These are phyloP conservation scores for Tuber melanosporum DNA, from an alignment of 495 filamentous ascomycete genomes.

Conservation along the genomic window DNA sequence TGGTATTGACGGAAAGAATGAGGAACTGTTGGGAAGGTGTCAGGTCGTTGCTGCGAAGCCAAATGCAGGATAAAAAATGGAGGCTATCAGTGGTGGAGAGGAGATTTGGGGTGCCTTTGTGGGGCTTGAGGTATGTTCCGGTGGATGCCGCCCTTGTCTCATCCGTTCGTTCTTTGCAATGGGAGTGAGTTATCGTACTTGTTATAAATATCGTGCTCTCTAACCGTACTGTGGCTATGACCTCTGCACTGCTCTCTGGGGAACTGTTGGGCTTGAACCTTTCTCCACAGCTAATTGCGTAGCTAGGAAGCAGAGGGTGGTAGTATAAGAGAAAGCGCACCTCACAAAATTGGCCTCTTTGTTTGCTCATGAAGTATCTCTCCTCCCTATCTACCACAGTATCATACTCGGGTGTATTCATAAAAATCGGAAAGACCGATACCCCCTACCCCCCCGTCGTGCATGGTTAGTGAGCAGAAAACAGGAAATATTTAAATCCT, in stretches of 20 bases:
- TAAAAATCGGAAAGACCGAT: too few relatives aligned
- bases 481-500: too few relatives aligned
- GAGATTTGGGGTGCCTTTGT: conserved; percentile 33
- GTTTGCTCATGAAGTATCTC: not conserved
- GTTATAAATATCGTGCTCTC: not conserved
- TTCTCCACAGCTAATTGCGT: not conserved
- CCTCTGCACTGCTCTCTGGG: not conserved
- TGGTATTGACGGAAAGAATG: not conserved
- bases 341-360: not conserved
- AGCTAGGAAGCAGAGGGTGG: not conserved
- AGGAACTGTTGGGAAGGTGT: conserved; percentile 18
- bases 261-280: not conserved
- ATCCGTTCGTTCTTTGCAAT: not conserved
- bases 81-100: conserved; percentile 8
- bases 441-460: too few relatives aligned
- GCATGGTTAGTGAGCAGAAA: too few relatives aligned
- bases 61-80: conserved; percentile 16
- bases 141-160: not conserved
- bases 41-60: conserved; percentile 30
- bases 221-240: not conserved
- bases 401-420: too few relatives aligned
- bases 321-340: not conserved
- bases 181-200: not conserved
- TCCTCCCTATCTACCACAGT: not conserved
- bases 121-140: conserved; percentile 10